phyloP scores from a whole-genome alignment of 2,329 filamentous ascomycete genomes.

The Alternaria arbusti region DNA sequence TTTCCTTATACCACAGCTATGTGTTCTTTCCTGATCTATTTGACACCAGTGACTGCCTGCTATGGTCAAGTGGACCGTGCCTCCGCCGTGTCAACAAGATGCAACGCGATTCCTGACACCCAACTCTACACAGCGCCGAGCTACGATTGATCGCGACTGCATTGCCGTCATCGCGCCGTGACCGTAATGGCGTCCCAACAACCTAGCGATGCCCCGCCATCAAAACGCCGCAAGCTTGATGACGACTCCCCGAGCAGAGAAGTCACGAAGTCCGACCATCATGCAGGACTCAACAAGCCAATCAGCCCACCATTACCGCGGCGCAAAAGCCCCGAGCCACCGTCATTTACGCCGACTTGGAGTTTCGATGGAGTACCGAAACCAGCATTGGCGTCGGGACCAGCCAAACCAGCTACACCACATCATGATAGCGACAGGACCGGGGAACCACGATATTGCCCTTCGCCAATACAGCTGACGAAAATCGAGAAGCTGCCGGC shows the following conservation, averaged over 20 bases:
- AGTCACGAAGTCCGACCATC: background rate
- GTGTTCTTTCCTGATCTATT: background rate
- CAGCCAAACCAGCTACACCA: background rate
- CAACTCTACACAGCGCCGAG: background rate
- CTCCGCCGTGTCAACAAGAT: background rate
- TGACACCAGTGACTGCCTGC: constrained; percentile 7
- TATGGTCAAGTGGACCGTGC: constrained; percentile 6
- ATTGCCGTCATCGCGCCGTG: background rate
- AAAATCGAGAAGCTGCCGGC: constrained; percentile 68
- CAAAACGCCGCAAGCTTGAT: constrained; percentile 38
- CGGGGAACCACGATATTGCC: constrained; percentile 32
- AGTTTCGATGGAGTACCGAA: constrained; percentile 23
- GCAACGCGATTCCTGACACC: background rate
- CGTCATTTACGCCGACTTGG: constrained; percentile 15
- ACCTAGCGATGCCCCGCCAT: constrained; percentile 12
- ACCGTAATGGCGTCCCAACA: constrained; percentile 13
- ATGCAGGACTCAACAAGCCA: constrained; percentile 23
- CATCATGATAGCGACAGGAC: background rate
- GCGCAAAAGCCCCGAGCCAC: constrained; percentile 12
- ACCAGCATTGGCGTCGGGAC: constrained; percentile 5
- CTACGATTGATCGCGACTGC: background rate
- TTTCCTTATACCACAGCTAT: background rate
- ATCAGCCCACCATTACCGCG: constrained; percentile 39
- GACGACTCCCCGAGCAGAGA: constrained; percentile 5
- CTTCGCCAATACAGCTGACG: constrained; percentile 76